These are phyloP conservation scores for Acacia melanoxylon DNA, from an alignment of 306 rosid genomes.

Conservation along the genomic window DNA sequence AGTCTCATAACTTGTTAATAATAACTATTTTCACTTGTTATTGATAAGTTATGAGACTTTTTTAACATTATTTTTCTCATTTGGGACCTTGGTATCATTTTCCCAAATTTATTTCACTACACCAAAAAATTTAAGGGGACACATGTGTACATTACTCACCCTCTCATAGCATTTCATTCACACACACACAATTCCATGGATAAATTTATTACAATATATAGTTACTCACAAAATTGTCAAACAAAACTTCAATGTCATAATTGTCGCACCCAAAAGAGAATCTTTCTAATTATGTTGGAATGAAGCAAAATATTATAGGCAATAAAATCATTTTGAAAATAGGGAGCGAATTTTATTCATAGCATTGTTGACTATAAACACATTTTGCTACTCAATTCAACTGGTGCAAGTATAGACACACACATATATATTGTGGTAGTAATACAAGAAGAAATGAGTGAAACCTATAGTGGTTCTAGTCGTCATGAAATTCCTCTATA, in stretches of 20 bases:
- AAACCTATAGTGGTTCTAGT: constrained; percentile 45
- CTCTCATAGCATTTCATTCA: neutral
- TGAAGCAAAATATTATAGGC: constrained; percentile 20
- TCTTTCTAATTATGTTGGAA: neutral
- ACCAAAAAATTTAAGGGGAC: neutral
- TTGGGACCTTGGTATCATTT: no score
- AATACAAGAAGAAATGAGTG: constrained; percentile 59
- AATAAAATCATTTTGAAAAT: constrained; percentile 42
- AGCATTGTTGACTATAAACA: constrained; percentile 60
- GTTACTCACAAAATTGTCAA: neutral
- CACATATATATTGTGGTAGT: constrained; percentile 27
- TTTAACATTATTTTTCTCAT: no score
- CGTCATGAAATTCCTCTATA: constrained; percentile 43
- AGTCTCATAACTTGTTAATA: no score
- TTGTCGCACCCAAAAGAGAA: neutral
- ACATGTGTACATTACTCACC: no score
- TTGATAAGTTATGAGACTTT: no score
- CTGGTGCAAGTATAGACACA: constrained; percentile 31
- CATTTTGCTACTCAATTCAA: constrained; percentile 26
- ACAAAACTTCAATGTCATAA: neutral
- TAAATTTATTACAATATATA: neutral
- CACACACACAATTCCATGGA: neutral
- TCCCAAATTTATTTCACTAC: neutral
- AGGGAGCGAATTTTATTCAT: constrained; percentile 39
- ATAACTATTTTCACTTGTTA: no score